Conservation (phyloP, 2,329 filamentous ascomycete species). For the Dendryphion nanum region DNA sequence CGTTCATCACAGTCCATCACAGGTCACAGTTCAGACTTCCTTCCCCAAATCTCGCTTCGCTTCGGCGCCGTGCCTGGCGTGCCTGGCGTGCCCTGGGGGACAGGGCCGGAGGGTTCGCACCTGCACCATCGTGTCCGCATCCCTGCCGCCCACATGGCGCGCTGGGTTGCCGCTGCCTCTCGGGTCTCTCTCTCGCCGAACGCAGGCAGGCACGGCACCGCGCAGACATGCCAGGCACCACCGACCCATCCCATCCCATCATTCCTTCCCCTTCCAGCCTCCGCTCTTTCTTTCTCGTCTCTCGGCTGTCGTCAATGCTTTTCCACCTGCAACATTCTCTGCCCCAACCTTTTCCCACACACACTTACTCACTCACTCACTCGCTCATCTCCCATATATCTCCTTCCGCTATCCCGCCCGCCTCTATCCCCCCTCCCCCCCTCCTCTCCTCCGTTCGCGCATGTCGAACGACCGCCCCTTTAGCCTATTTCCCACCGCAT, state of each 20-base stretch:
- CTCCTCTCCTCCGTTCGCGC: constrained; percentile 6
- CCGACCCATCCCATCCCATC: too few species aligned
- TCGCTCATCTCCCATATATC: constrained; percentile 5
- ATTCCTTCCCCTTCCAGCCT: too few species aligned
- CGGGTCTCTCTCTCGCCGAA: background rate
- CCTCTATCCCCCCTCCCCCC: constrained; percentile 5
- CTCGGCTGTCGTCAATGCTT: too few species aligned
- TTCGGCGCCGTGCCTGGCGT: background rate
- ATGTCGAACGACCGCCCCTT: constrained; percentile 9
- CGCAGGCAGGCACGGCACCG: too few species aligned
- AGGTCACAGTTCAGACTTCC: background rate
- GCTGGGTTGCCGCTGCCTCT: constrained; percentile 13
- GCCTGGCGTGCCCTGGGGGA: too few species aligned
- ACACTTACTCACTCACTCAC: constrained; percentile 5
- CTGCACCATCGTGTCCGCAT: too few species aligned
- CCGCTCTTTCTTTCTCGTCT: background rate
- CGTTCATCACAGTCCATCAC: too few species aligned
- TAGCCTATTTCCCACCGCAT: constrained; percentile 26
- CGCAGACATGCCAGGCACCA: too few species aligned
- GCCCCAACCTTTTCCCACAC: constrained; percentile 4
- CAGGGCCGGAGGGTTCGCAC: too few species aligned
- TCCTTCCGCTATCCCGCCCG: constrained; percentile 4
- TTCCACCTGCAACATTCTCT: too few species aligned
- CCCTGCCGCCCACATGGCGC: constrained; percentile 35
- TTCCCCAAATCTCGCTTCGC: background rate